These are phyloP conservation scores for Microstroma glucosiphilum DNA, from an alignment of 1,284 basidiomycete genomes.

Conservation along the genomic window DNA sequence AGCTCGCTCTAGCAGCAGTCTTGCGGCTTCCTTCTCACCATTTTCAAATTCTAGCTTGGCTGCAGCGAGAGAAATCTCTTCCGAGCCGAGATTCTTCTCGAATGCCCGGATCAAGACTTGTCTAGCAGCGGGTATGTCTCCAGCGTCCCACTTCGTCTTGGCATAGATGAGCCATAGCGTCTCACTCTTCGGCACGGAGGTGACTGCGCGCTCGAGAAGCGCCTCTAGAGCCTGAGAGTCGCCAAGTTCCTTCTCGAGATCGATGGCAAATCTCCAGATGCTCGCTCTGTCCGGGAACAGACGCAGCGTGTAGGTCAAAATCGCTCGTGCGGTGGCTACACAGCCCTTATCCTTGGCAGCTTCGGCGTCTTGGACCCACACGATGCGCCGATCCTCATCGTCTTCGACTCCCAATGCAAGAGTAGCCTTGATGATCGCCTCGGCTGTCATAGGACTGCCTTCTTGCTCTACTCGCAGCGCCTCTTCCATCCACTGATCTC, in stretches of 20 bases:
- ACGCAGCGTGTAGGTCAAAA: constrained; percentile 80
- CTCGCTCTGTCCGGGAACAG: constrained; percentile 78
- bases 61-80: constrained; percentile 93
- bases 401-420: constrained; percentile 75
- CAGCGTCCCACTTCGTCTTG: constrained; percentile 80
- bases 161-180: constrained; percentile 95
- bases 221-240: constrained; percentile 60
- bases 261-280: constrained; percentile 83
- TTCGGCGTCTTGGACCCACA: constrained; percentile 89
- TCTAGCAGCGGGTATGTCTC: constrained; percentile 79
- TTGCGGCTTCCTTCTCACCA: constrained; percentile 75
- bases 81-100: constrained; percentile 89
- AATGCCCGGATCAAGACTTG: constrained; percentile 82
- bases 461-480: constrained; percentile 86
- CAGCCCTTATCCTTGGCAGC: constrained; percentile 67
- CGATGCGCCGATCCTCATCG: constrained; percentile 80
- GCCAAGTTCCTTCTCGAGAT: constrained; percentile 75
- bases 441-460: constrained; percentile 75
- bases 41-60: constrained; percentile 94
- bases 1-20: constrained; percentile 78
- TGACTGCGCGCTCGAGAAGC: constrained; percentile 73
- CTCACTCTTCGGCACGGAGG: constrained; percentile 86
- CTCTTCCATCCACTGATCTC: constrained; percentile 94
- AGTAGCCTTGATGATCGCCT: constrained; percentile 91
- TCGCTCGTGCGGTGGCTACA: constrained; percentile 75